phyloP scores from a whole-genome alignment of 768 basidiomycete genomes.

The Termitomyces sp. region DNA sequence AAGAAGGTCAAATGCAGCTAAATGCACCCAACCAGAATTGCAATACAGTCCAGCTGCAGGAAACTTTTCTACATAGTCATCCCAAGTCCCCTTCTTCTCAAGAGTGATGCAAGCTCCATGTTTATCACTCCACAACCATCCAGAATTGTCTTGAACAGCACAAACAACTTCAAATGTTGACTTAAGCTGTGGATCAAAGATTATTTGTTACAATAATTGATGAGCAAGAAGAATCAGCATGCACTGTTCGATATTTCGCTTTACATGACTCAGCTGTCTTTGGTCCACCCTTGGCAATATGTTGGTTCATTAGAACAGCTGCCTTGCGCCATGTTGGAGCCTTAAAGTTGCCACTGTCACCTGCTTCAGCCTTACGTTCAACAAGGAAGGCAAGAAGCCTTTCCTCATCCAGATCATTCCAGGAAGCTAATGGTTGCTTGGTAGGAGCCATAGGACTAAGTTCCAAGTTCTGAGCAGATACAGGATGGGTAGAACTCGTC shows the following conservation, averaged over 20 bases:
- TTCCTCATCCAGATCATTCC: not conserved
- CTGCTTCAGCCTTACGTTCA: conserved; percentile 5
- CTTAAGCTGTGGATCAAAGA: not conserved
- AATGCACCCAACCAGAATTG: not conserved
- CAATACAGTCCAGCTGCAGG: not conserved
- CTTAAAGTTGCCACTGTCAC: conserved; percentile 7
- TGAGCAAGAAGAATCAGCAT: not conserved
- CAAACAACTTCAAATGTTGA: not conserved
- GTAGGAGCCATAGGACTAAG: too few species aligned
- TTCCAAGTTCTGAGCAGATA: too few species aligned
- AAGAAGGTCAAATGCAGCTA: not conserved
- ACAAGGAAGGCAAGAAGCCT: not conserved
- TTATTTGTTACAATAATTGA: not conserved
- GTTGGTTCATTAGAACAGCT: not conserved
- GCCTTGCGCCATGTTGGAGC: not conserved
- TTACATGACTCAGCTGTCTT: conserved; percentile 2
- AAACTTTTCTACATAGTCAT: not conserved
- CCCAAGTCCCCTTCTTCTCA: not conserved
- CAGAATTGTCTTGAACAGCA: not conserved
- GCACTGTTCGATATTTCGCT: not conserved
- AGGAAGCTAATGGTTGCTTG: not conserved
- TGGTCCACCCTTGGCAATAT: not conserved
- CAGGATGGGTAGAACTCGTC: too few species aligned
- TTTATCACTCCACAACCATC: not conserved
- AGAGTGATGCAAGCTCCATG: not conserved